Evolutionary conservation across 1,284 basidiomycete genomes (phyloP), one percentile per base, ranked within the genome.

Genomic region (Cryptococcus sp.): DNA sequence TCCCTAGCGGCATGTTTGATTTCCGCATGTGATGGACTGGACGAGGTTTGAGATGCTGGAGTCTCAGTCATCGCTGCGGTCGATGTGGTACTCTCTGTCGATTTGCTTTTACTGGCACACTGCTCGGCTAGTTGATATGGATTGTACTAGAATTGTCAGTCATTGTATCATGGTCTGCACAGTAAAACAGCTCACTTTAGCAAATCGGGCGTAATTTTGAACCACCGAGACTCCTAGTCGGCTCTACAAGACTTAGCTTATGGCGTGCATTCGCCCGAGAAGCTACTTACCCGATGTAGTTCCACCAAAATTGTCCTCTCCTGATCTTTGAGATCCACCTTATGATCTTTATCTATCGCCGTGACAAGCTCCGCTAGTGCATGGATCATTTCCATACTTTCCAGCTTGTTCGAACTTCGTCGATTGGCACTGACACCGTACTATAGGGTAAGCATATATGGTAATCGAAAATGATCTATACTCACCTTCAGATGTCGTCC

Each of bases 271-370:
- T 3, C 13, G 33, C 10, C 14, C 13, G 2, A 13, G 23, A 15
- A 30, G 5, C 1, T 10, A 55, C 68, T 53, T 42, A 71, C 72
- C 56, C 68, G 71, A 53, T 64, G 60, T 8, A 71, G 53, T 56
- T 75, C 73, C 5, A 73, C 53, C 23, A 73, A 33, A 13, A 75
- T 65, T 6, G 71, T 73, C 50, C 64, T 51, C 42, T 73, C 70
- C 0, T 69, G 65, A 46, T 70, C 59, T 41, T 59, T 65, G 41
- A 75, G 60, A 58, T 75, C 71, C 5, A 75, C 73, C 14, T 49
- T 62, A 53, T 75, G 73, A 2, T 58, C 63, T 6, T 50, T 45
- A 14, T 60, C 60, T 4, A 73, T 56, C 41, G 61, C 64, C 11
- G 53, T 50, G 3, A 75, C 67, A 32, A 66, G 56, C 36, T 70